These are phyloP conservation scores for Sporopachydermia quercuum DNA, from an alignment of 805 yeast genomes.

Conservation along the genomic window DNA sequence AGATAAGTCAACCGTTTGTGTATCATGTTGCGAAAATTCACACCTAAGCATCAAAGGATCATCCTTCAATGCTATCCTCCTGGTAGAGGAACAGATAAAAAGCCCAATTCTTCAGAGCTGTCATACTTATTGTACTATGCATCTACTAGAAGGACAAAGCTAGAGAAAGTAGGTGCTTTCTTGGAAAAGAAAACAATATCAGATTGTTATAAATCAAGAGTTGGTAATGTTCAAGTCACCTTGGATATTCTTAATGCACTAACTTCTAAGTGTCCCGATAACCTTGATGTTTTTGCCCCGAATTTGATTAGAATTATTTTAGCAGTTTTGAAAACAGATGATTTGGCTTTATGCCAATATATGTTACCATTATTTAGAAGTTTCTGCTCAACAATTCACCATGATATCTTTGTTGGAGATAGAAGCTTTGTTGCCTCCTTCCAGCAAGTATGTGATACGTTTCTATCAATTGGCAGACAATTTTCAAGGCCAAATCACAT, in stretches of 20 bases:
- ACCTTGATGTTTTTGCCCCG: slow-evolving; percentile 68
- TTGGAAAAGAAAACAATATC: slow-evolving; percentile 42
- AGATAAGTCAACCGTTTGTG: too few species aligned
- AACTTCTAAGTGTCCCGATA: slow-evolving; percentile 64
- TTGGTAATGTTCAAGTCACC: slow-evolving; percentile 79
- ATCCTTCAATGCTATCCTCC: slow-evolving; percentile 89
- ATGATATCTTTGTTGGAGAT: slow-evolving; percentile 53
- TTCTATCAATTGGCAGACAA: slow-evolving; percentile 15
- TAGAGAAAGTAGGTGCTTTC: slow-evolving; percentile 72
- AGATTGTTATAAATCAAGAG: slow-evolving; percentile 45
- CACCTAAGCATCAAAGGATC: slow-evolving; percentile 79
- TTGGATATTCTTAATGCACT: slow-evolving; percentile 53
- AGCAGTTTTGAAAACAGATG: slow-evolving; percentile 37
- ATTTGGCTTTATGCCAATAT: slow-evolving; percentile 43
- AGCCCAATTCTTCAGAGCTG: slow-evolving; percentile 84
- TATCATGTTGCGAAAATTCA: slow-evolving; percentile 19
- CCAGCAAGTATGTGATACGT: slow-evolving; percentile 19
- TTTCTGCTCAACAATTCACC: slow-evolving; percentile 41
- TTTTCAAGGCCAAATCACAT: slow-evolving; percentile 4
- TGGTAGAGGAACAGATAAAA: slow-evolving; percentile 73
- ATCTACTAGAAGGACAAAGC: slow-evolving; percentile 73
- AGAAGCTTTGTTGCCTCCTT: slow-evolving; percentile 36
- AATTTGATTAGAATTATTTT: slow-evolving; percentile 48
- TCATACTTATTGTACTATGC: slow-evolving; percentile 83
- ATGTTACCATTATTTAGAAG: slow-evolving; percentile 31